Evolutionary conservation across 352 stramenopile genomes (phyloP), one percentile per base, ranked within the genome.

Genomic region (Phytophthora sansomeana): DNA sequence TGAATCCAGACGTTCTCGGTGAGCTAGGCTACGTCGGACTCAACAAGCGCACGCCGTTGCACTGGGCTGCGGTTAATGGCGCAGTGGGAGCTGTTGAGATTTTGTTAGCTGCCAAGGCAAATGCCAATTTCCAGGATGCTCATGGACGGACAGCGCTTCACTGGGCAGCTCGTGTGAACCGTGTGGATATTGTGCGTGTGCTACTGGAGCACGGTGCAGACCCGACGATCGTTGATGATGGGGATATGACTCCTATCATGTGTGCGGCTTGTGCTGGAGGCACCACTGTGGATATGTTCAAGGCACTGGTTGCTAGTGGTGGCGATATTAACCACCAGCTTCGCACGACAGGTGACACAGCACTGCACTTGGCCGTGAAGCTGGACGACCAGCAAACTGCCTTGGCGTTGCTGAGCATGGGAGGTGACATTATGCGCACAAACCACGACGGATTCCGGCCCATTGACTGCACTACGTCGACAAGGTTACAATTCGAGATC

Each of bases 311-410:
- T 5, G 66, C 51, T 9, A 74, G 73, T 41, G 84, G 84, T 4
- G 84, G 81, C 8, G 81, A 93, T 30, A 92, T 95, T 51, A 94
- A 94, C 50, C 77, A 90, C 43, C 84, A 90, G 43, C 59, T 94
- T 29, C 74, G 74, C 11, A 10, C n/a, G n/a, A 87, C 71, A 0
- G 84, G 87, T 7, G 84, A 95, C 43, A 93, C 87, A 2, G 84
- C 87, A 48, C 61, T 95, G 26, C 87, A 95, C 42, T 65, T 94
- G 29, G 87, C 87, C 19, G 77, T 95, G 0, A 71, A 81, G 1
- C 60, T 85, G 47, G 79, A 89, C 36, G 87, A 92, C 35, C 77
- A 91, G 41, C 70, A 77, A 13, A 78, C 87, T 7, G 87, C 87
- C 6, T 68, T 94, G n/a, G 77, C 84, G 3, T 76, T 94, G 29